A percentile compares a stretch with the other conserved stretches of the same genome.
Conservation (phyloP, 78 protist genomes). For the slime mould (Dictyostelium discoideum) region DNA sequence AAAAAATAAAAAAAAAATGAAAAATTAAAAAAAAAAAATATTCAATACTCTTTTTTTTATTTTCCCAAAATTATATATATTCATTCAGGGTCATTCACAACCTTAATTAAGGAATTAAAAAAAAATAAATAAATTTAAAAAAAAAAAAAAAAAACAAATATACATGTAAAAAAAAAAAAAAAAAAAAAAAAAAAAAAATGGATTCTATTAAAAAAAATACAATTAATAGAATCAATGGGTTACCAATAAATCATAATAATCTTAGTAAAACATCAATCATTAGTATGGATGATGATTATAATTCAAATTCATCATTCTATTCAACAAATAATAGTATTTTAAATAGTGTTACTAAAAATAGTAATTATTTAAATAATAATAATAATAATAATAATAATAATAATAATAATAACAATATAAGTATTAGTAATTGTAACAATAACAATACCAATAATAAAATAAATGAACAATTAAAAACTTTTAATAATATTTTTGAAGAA, state of each 20-base stretch:
- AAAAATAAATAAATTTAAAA: too few relatives aligned
- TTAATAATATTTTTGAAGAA: neutral
- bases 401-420: neutral
- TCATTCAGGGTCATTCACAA: too few relatives aligned
- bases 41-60: neutral
- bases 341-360: neutral
- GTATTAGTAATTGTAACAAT: neutral
- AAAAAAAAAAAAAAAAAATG: neutral
- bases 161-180: neutral
- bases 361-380: neutral
- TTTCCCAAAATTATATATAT: neutral
- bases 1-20: neutral
- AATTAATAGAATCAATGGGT: neutral
- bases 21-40: neutral
- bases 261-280: neutral
- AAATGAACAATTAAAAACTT: neutral
- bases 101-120: too few relatives aligned
- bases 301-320: neutral
- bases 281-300: conserved; percentile 18
- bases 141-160: neutral
- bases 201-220: neutral
- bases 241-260: neutral
- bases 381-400: neutral
- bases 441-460: neutral
- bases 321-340: neutral